Base-by-base conservation (phyloP, 2,329 filamentous ascomycete species). In the Juglanconis sp. region DNA sequence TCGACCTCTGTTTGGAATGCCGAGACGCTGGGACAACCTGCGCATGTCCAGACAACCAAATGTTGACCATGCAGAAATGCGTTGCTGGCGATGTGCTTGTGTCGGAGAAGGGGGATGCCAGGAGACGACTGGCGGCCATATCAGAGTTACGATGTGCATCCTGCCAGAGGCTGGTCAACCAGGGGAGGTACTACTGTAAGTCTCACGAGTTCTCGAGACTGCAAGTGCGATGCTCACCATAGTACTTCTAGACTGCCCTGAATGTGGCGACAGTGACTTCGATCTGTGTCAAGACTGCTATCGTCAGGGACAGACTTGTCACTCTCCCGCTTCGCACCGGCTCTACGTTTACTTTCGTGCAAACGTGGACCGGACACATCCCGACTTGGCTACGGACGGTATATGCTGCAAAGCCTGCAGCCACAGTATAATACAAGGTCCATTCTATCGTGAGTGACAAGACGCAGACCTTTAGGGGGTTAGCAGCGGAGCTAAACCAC, bases 221-320 rank as follows among this genome's bases (percentile, higher is more conserved):
- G 40, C 2, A 15, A 40, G 24, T 8, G 5, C 1, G 5, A 3
- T 8, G 31, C 7, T 52, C 15, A 46, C 5, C 24, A 3, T 24
- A 2, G 5, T 15, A 11, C 32, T 47, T 32, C 3, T 34, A 62
- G 60, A 59, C 54, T 62, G 60, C 24, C 60, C 60, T 10, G 60
- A 62, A 31, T 62, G 60, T 50, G 51, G 40, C 11, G 57, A 56
- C 5, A 30, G 36, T 6, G 52, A 34, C 11, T 40, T 56, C 31
- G 60, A 62, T 34, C 46, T 62, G n/a, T 62, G 60, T 42, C 32
- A 60, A 60, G 52, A 56, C 13, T 62, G 60, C 48, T 62, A 62
- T 11, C 53, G 47, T 3, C 52, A 62, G 35, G 60, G 60, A 8
- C 40, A 53, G 31, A 62, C 60, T n/a, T 62, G 60, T 24, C 24